These are phyloP conservation scores for Metschnikowia santaceciliae DNA, from an alignment of 805 yeast genomes.

Conservation along the genomic window DNA sequence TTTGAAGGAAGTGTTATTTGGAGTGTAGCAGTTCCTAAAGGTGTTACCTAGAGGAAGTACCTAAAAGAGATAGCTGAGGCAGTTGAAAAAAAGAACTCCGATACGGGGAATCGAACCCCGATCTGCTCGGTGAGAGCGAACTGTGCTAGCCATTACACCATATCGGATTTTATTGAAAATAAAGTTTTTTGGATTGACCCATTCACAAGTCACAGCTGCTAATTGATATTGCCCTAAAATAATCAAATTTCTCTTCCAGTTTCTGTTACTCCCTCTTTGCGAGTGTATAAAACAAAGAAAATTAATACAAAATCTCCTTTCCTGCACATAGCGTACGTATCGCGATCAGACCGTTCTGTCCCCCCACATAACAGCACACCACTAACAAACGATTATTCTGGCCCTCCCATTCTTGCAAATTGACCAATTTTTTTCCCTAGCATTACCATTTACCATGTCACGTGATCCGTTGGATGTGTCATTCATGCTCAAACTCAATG, in stretches of 20 bases:
- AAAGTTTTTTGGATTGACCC: neutral
- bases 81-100: constrained; percentile 11
- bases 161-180: constrained; percentile 9
- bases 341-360: neutral
- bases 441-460: neutral
- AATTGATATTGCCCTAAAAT: too few relatives aligned
- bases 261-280: too few relatives aligned
- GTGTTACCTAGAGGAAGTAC: too few relatives aligned
- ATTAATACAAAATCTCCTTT: neutral
- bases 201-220: too few relatives aligned
- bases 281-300: too few relatives aligned
- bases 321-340: neutral
- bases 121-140: constrained; percentile 22
- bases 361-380: neutral
- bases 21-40: too few relatives aligned
- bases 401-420: too few relatives aligned
- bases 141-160: constrained; percentile 21
- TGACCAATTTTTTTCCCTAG: too few relatives aligned
- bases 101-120: constrained; percentile 22
- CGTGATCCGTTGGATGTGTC: constrained; percentile 7
- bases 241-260: too few relatives aligned
- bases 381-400: neutral
- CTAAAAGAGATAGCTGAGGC: too few relatives aligned
- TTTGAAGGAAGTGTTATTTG: too few relatives aligned
- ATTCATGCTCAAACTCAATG: constrained; percentile 7